phyloP scores from a whole-genome alignment of 768 basidiomycete species.

The Collybia sordida region DNA sequence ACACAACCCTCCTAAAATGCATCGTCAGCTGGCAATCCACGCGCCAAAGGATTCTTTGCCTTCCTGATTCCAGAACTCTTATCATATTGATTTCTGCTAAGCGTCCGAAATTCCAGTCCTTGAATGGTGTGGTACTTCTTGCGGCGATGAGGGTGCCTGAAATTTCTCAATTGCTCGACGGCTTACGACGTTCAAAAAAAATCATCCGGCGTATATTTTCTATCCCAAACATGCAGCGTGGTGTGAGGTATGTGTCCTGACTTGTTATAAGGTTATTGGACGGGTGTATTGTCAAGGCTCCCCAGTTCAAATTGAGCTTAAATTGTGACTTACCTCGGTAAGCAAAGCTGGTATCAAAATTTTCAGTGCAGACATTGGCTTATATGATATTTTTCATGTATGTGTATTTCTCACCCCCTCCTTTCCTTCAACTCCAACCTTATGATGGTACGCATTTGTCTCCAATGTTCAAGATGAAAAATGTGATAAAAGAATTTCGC shows the following conservation, averaged over 20 bases:
- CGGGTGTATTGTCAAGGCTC: no score
- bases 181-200: no score
- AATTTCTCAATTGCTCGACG: slow-evolving; percentile 27
- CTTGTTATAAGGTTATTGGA: background rate
- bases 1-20: no score
- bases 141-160: slow-evolving; percentile 12
- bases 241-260: slow-evolving; percentile 28
- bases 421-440: no score
- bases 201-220: no score
- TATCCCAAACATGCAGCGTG: slow-evolving; percentile 30
- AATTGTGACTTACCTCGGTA: background rate
- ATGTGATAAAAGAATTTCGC: slow-evolving; percentile 52
- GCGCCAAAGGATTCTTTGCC: no score
- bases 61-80: background rate
- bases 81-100: background rate
- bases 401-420: no score
- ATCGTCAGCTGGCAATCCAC: no score
- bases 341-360: background rate
- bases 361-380: slow-evolving; percentile 36
- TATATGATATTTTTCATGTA: slow-evolving; percentile 31
- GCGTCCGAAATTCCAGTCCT: background rate
- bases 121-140: slow-evolving; percentile 2
- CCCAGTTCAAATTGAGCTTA: no score
- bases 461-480: slow-evolving; percentile 40
- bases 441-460: slow-evolving; percentile 33